phyloP scores from a whole-genome alignment of 768 basidiomycete species.

The Kockovaella imperatae region DNA sequence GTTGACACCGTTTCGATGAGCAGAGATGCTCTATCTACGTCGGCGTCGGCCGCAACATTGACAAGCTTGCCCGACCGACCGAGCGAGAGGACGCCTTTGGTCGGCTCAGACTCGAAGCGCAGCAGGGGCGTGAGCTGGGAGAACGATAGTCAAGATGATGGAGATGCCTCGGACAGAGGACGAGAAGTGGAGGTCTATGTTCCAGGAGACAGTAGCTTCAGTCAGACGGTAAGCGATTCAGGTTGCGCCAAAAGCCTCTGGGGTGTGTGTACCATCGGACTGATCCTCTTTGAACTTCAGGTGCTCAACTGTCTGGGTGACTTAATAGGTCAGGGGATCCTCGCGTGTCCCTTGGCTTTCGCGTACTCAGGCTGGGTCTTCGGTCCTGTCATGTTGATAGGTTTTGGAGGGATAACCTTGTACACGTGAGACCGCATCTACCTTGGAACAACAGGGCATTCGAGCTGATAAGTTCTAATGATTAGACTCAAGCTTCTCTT shows the following conservation, averaged over 20 bases:
- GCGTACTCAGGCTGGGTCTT: constrained; percentile 38
- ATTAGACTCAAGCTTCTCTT: constrained; percentile 35
- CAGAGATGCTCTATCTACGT: no score
- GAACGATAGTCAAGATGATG: no score
- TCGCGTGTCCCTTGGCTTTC: constrained; percentile 35
- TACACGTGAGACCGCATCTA: constrained; percentile 25
- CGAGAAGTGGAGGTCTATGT: constrained; percentile 32
- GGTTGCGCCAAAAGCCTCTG: neutral
- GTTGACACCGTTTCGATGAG: no score
- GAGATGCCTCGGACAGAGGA: constrained; percentile 6
- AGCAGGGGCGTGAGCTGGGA: no score
- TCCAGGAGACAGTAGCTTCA: constrained; percentile 28
- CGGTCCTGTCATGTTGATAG: constrained; percentile 23
- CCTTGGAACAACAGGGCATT: neutral
- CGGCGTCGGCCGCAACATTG: no score
- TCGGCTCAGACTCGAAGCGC: no score
- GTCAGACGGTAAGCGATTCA: constrained; percentile 27
- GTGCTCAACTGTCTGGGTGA: constrained; percentile 34
- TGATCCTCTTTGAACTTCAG: constrained; percentile 7
- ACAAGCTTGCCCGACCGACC: no score
- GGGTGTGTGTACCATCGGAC: neutral
- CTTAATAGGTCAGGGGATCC: constrained; percentile 33
- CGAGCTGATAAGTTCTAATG: neutral
- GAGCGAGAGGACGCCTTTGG: no score
- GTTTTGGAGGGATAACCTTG: constrained; percentile 22